These are phyloP conservation scores for Fusarium buxicola DNA, from an alignment of 2,329 filamentous ascomycete species.

Conservation along the genomic window DNA sequence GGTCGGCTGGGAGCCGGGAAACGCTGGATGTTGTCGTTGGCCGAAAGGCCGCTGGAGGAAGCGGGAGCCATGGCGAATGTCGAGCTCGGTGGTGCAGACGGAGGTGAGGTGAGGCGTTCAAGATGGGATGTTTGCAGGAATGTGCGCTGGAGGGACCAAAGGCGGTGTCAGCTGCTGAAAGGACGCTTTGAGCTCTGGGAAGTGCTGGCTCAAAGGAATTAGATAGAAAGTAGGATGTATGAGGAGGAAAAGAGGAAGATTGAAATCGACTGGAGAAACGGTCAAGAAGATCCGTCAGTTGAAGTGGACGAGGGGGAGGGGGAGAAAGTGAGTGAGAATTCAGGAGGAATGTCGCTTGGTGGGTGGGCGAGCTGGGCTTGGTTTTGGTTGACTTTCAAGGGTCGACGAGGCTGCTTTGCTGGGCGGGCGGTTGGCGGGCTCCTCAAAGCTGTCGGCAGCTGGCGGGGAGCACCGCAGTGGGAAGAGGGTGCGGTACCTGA, in stretches of 20 bases:
- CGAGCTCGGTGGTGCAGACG: constrained; percentile 40
- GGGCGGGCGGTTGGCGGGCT: constrained; percentile 13
- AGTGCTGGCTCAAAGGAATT: constrained; percentile 45
- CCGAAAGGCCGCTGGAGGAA: constrained; percentile 70
- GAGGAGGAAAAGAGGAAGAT: constrained; percentile 34
- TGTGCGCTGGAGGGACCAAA: constrained; percentile 39
- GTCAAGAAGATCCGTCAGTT: constrained; percentile 43
- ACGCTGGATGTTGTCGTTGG: constrained; percentile 98
- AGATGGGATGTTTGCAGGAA: constrained; percentile 22
- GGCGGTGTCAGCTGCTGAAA: constrained; percentile 41
- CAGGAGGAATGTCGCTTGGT: constrained; percentile 44
- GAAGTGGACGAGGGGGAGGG: constrained; percentile 41
- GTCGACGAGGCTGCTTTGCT: constrained; percentile 43
- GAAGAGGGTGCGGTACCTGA: constrained; percentile 28
- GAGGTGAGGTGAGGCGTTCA: constrained; percentile 18
- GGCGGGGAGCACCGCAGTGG: constrained; percentile 21
- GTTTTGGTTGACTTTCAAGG: constrained; percentile 45
- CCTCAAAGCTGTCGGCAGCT: constrained; percentile 19
- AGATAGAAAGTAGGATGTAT: constrained; percentile 38
- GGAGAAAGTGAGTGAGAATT: constrained; percentile 43
- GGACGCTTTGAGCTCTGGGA: constrained; percentile 44
- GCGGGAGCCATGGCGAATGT: constrained; percentile 64
- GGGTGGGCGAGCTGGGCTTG: constrained; percentile 45
- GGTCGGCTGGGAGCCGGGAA: constrained; percentile 94
- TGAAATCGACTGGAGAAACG: constrained; percentile 39